phyloP scores from a whole-genome alignment of 176 grass and related monocot species.

The Oryza officinalis region DNA sequence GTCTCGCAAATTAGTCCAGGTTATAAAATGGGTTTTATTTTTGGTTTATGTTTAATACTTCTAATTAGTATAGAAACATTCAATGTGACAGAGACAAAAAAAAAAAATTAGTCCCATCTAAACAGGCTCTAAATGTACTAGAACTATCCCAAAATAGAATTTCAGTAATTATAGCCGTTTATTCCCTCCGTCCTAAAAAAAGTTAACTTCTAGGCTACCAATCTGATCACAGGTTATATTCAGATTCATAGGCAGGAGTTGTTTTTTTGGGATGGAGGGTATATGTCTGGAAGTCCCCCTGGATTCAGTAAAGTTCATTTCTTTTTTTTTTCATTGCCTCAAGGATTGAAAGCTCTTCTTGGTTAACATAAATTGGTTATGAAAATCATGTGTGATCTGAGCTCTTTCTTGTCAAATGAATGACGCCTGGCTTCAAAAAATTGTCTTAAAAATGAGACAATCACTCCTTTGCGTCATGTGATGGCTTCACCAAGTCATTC shows the following conservation, averaged over 20 bases:
- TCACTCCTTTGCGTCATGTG: not conserved
- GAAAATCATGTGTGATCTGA: constrained; percentile 14
- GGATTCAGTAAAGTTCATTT: not conserved
- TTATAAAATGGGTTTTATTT: too few relatives aligned
- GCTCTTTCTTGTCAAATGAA: not conserved
- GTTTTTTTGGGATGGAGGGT: too few relatives aligned
- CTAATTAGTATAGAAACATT: too few relatives aligned
- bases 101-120: too few relatives aligned
- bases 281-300: not conserved
- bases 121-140: too few relatives aligned
- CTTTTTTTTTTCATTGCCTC: not conserved
- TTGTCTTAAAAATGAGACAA: not conserved
- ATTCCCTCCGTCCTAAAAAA: too few relatives aligned
- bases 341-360: not conserved
- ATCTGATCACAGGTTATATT: too few relatives aligned
- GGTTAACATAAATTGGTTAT: not conserved
- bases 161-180: not conserved
- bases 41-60: too few relatives aligned
- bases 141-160: not conserved
- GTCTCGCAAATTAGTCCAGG: too few relatives aligned
- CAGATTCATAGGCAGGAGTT: too few relatives aligned
- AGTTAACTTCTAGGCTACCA: too few relatives aligned
- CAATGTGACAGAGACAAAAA: too few relatives aligned
- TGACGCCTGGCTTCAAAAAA: constrained; percentile 7
- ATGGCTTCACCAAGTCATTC: not conserved